phyloP scores from a whole-genome alignment of 2,329 filamentous ascomycete genomes.

The Capronia epimyces region DNA sequence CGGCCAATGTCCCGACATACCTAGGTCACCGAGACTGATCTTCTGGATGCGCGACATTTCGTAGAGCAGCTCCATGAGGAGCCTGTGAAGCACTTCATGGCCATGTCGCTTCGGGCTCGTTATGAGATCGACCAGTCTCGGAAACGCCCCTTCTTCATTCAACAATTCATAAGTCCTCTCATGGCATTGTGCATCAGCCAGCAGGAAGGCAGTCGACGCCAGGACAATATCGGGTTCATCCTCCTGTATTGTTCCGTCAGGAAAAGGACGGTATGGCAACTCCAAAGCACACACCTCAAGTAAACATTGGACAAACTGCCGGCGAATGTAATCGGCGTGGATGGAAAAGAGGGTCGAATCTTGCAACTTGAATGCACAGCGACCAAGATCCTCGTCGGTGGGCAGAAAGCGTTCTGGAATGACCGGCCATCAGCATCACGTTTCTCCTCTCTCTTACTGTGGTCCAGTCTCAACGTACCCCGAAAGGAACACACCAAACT shows the following conservation, averaged over 20 bases:
- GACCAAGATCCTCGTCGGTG: slow-evolving; percentile 71
- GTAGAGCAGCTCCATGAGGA: slow-evolving; percentile 83
- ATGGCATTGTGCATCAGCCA: slow-evolving; percentile 76
- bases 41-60: slow-evolving; percentile 93
- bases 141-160: slow-evolving; percentile 79
- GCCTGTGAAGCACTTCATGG: slow-evolving; percentile 67
- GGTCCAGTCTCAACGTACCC: slow-evolving; percentile 38
- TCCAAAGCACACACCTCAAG: slow-evolving; percentile 51
- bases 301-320: slow-evolving; percentile 86
- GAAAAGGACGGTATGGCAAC: neutral
- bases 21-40: slow-evolving; percentile 69
- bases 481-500: slow-evolving; percentile 69
- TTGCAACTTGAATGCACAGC: slow-evolving; percentile 73
- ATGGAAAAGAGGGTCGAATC: slow-evolving; percentile 66
- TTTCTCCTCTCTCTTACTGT: neutral
- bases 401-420: slow-evolving; percentile 41
- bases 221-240: slow-evolving; percentile 77
- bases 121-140: slow-evolving; percentile 76
- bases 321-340: slow-evolving; percentile 81
- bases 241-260: slow-evolving; percentile 53
- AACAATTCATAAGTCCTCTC: slow-evolving; percentile 79
- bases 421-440: slow-evolving; percentile 3
- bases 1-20: slow-evolving; percentile 43
- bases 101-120: slow-evolving; percentile 56
- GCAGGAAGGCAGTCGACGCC: slow-evolving; percentile 73